These are phyloP conservation scores for Marasmius oreades DNA, from an alignment of 1,284 basidiomycete genomes.

Conservation along the genomic window DNA sequence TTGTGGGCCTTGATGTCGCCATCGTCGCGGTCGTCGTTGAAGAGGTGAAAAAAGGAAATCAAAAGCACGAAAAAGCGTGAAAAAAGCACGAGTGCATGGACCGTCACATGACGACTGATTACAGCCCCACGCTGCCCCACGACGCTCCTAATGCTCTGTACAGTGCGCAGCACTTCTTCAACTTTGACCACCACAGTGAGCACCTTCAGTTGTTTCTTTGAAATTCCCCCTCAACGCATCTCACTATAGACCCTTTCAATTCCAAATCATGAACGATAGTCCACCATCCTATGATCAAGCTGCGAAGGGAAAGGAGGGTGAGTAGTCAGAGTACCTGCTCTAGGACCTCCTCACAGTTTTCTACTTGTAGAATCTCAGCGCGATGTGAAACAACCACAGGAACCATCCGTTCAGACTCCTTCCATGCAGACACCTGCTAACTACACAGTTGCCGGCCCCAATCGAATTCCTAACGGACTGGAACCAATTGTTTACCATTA, in stretches of 20 bases:
- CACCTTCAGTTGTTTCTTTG: background rate
- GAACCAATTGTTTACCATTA: slow-evolving; percentile 24
- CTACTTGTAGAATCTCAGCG: background rate
- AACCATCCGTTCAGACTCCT: background rate
- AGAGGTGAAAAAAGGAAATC: background rate
- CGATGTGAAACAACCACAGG: slow-evolving; percentile 19
- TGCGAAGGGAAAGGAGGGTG: slow-evolving; percentile 24
- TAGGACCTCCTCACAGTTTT: background rate
- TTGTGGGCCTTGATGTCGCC: slow-evolving; percentile 7
- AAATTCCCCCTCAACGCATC: background rate
- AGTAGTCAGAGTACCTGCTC: slow-evolving; percentile 6
- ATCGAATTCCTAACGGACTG: background rate
- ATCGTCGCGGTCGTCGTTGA: background rate
- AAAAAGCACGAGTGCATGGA: slow-evolving; percentile 7
- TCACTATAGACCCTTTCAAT: background rate
- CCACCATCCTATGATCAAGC: slow-evolving; percentile 32
- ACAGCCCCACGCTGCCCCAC: background rate
- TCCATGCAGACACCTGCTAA: slow-evolving; percentile 6
- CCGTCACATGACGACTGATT: background rate
- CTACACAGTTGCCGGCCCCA: slow-evolving; percentile 18
- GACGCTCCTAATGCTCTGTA: background rate
- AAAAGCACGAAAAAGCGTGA: background rate
- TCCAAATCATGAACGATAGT: slow-evolving; percentile 17
- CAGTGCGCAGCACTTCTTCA: background rate
- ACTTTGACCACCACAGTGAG: slow-evolving; percentile 13